Base-by-base conservation (phyloP, 2,329 filamentous ascomycete genomes). In the Colletotrichum sp. region DNA sequence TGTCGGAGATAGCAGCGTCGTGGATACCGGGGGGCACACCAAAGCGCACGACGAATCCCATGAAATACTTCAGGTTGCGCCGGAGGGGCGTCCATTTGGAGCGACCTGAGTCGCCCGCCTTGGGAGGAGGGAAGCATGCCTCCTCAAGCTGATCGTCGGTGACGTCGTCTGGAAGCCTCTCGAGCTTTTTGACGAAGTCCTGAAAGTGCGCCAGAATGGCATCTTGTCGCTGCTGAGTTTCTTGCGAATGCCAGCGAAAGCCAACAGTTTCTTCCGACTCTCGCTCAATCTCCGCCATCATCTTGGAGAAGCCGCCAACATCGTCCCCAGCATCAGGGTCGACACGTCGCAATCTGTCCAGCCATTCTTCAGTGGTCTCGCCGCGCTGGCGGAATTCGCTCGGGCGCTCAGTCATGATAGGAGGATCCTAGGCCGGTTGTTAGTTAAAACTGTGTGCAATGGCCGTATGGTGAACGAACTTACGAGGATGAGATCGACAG, bases 71-170 rank as follows among this genome's bases (percentile, higher is more conserved):
- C 4, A 44, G 36, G 36, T 18, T 36, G 5, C 36, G 16, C 36
- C 0, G 0, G 36, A 44, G 36, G 16, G 36, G 16, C 1, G 9
- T 2, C 16, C 36, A 18, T 44, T 44, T 18, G 36, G 36, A 44
- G 36, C 36, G 36, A 44, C 36, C 2, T 7, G 36, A 44, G 16
- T 18, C 36, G 4, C 36, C 2, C 36, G 16, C 36, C 36, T 44
- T 18, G 36, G 36, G 36, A 18, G 36, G 15, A 18, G 16, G 36
- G 16, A 44, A 44, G 36, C 36, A 44, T 44, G 36, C 36, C 16
- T 44, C 16, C 8, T 44, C 36, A 18, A 44, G 8, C 36, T 44
- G 36, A 5, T 18, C 36, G 16, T 18, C 36, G 7, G 36, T 39
- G 36, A 18, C 8, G 2, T 39, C 36, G 7, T 39, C 2, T 6